Evolutionary conservation across 495 filamentous ascomycete species (phyloP), one percentile per base, ranked within the genome.

Genomic region (Parathielavia hyrcaniae): DNA sequence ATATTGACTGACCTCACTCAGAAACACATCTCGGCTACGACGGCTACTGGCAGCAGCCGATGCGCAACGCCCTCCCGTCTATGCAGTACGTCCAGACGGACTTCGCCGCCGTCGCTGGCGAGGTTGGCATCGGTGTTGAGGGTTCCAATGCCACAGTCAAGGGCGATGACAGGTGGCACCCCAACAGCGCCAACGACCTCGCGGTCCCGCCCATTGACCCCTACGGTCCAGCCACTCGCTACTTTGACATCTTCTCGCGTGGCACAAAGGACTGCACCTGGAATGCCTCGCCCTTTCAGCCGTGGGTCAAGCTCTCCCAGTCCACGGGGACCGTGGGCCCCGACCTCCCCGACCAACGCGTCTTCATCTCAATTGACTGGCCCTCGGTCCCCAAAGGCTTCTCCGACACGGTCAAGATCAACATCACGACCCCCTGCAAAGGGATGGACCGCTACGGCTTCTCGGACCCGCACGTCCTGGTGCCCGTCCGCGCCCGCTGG

Each of bases 31-130:
- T 81, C 17, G 77, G 77, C 26, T 81, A 76, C 41, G 71, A 78
- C 20, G 73, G 71, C 40, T 79, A 80, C 67, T 82, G 82, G 84
- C 85, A 88, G 64, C 85, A 87, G 64, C 80, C 85, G 4, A 88
- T 87, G 85, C 73, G 85, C 32, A 85, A 88, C 63, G 77, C 77
- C 1, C 74, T 85, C 22, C 85, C 85, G 4, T 71, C 75, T n/a
- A 73, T 88, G 64, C 59, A 77, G 9, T 83, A 80, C 63, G 79
- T 83, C 20, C 80, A 84, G 63, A 73, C 74, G 1, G 61, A 73
- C 5, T 82, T 83, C 53, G 77, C 75, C 10, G 78, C 81, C 5
- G 64, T 86, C 16, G 77, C 79, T 8, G 85, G 86, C 7, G 78
- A 83, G 41, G 77, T 89, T 30, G 86, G 86, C 32, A 75, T 90